Base-by-base conservation (phyloP, 2,329 filamentous ascomycete species). In the Penicillium occitanis region DNA sequence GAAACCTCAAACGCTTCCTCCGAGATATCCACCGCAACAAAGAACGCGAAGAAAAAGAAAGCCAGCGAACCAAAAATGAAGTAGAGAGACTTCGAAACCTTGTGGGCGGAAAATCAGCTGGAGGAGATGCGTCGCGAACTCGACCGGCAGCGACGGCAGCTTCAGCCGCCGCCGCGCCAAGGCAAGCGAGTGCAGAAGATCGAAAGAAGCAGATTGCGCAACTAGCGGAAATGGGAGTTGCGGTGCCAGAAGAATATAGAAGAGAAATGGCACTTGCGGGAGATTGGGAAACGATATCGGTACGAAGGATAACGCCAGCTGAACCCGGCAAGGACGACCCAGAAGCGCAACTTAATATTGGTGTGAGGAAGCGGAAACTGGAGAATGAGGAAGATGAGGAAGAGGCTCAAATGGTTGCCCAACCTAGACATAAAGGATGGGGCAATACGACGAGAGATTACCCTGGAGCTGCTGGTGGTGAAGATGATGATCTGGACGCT, bases 21-120 rank as follows among this genome's bases (percentile, higher is more conserved):
- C 90, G 93, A 70, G 91, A 96, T 68, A 85, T 99, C 7, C 93
- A 98, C 80, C 91, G 91, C 71, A 87, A 86, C 65, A 91, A 96
- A 76, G 92, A 97, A 73, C 87, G 88, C 64, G 88, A 93, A 69
- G 88, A 91, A 74, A 88, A 90, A 63, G 91, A 97, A 5, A 91
- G 92, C 75, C 90, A 96, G 65, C 85, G 88, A 42, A 94, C 93
- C 1, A 91, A 90, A 74, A 87, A 88, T 69, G 95, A 99, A 76
- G 87, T 98, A 53, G 92, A 93, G 64, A 85, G 95, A 22, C 82
- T 99, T 57, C 95, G 95, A 76, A 90, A 91, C 37, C 81, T 96
- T 19, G 88, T 92, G 0, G 79, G 85, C 17, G 84, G 83, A 1
- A 71, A 79, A 10, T 71, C 73, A 67, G 67, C 66, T 66, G 71